A percentile compares a stretch with the other conserved stretches of the same genome.
Conservation (phyloP, 192 early-diverging fungal genomes). For the Kickxella alabastrina region DNA sequence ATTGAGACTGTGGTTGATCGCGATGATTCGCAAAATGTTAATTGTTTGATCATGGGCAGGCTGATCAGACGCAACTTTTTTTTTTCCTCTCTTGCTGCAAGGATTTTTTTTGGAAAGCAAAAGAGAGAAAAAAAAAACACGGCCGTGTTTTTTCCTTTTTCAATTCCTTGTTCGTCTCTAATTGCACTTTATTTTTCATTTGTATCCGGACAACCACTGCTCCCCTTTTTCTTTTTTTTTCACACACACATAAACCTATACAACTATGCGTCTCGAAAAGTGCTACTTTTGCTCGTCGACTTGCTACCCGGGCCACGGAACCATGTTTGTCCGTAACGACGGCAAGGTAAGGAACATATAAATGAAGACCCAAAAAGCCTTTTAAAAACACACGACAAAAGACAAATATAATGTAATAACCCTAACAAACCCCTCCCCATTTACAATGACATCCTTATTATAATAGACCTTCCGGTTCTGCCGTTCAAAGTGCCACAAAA, state of each 20-base stretch:
- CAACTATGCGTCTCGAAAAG: constrained; percentile 90
- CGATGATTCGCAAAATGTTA: too few species aligned
- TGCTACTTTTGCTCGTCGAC: constrained; percentile 99
- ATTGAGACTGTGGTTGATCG: too few species aligned
- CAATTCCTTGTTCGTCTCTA: not conserved
- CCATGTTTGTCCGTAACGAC: constrained; percentile 98
- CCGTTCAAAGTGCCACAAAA: constrained; percentile 98
- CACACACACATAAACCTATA: constrained; percentile 7
- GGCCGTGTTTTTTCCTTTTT: not conserved
- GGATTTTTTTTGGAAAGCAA: not conserved
- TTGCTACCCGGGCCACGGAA: constrained; percentile 96
- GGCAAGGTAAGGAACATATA: constrained; percentile 65
- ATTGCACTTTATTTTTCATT: not conserved
- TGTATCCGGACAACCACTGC: not conserved
- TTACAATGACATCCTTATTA: too few species aligned
- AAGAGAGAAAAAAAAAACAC: not conserved
- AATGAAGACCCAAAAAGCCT: not conserved
- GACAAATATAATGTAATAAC: too few species aligned
- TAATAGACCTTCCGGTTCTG: constrained; percentile 90
- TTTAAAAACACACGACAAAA: not conserved
- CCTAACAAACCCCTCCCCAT: too few species aligned
- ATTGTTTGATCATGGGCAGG: too few species aligned
- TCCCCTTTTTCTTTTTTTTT: constrained; percentile 8
- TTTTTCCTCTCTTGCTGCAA: too few species aligned
- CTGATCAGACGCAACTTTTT: too few species aligned